phyloP scores from a whole-genome alignment of 768 basidiomycete genomes.

The Tephrocybe rancida region DNA sequence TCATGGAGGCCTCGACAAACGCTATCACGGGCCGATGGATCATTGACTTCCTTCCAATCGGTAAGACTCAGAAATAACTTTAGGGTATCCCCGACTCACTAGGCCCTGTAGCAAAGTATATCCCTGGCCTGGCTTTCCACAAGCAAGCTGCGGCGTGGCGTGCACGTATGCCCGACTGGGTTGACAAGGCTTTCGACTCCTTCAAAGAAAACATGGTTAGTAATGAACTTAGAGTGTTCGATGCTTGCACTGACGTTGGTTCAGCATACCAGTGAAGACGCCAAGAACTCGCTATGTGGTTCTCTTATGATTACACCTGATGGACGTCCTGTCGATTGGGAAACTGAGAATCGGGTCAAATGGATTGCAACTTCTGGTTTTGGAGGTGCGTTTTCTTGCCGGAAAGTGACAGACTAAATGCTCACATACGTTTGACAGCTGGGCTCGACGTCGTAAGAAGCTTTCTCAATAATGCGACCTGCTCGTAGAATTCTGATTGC shows the following conservation, averaged over 20 bases:
- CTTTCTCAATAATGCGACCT: not conserved
- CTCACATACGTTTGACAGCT: conserved; percentile 3
- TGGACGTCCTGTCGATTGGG: conserved; percentile 14
- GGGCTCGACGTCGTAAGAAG: conserved; percentile 19
- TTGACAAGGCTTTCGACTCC: conserved; percentile 16
- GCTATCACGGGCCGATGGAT: conserved; percentile 21
- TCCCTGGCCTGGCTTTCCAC: conserved; percentile 12
- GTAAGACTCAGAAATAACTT: not conserved
- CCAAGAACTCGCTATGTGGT: conserved; percentile 19
- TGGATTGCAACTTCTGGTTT: conserved; percentile 21
- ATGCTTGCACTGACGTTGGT: not conserved
- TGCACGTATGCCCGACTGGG: conserved; percentile 18
- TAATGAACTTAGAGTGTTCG: not conserved
- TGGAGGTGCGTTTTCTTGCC: conserved; percentile 10
- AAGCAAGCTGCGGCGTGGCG: conserved; percentile 17
- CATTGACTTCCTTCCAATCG: conserved; percentile 16
- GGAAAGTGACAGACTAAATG: not conserved
- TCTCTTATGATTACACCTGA: conserved; percentile 18
- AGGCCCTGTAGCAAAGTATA: conserved; percentile 10
- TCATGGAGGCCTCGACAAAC: conserved; percentile 19
- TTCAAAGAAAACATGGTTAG: conserved; percentile 19
- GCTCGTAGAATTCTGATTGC: too few species aligned
- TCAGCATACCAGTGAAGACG: conserved; percentile 18
- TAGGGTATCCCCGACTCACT: not conserved
- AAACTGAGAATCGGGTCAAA: conserved; percentile 19